Evolutionary conservation across 345 rosid species (phyloP), one percentile per base, ranked within the genome.

Genomic region (Aegle marmelos): DNA sequence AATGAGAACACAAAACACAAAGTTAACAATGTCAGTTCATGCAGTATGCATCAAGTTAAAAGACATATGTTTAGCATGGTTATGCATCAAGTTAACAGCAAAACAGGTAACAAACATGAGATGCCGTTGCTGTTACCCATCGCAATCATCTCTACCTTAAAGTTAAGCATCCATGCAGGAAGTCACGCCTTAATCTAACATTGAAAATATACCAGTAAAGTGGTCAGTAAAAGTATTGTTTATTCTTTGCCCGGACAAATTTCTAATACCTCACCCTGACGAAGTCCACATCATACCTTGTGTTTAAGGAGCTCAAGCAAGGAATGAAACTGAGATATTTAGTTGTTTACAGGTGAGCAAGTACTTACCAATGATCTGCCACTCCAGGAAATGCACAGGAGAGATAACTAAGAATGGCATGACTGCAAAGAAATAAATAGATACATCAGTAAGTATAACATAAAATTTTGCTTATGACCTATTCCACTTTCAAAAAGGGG

Each of bases 381-480:
- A 95, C 90, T 76, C 97, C 95, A 61, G 98, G 98, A 71, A 86
- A 93, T 70, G 83, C 89, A 22, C 87, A 86, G 57, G 94, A 89
- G 54, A 93, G 93, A 82, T 93, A 95, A 54, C 87, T 89, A 71
- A 95, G 85, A 76, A 95, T 95, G 6, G 98, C 92, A 27, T 95
- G 98, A 78, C 98, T 95, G 93, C 89, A 80, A 70, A 82, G 45
- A 82, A 68, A 50, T 75, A 67, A 21, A 39, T 7, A 54, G 53
- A 72, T 14, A 45, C 37, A 66, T 9, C n/a, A 78, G 50, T 36
- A 13, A 27, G 48, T 33, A 21, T 39, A 37, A 58, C 27, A 37
- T 39, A 24, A 61, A 21, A 61, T 6, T 37, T 58, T 37, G 33
- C 37, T 24, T 57, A 14, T 33, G 31, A 24, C 64, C 50, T 34